Base-by-base conservation (phyloP, 805 yeast species). In the Saturnispora sanitii region DNA sequence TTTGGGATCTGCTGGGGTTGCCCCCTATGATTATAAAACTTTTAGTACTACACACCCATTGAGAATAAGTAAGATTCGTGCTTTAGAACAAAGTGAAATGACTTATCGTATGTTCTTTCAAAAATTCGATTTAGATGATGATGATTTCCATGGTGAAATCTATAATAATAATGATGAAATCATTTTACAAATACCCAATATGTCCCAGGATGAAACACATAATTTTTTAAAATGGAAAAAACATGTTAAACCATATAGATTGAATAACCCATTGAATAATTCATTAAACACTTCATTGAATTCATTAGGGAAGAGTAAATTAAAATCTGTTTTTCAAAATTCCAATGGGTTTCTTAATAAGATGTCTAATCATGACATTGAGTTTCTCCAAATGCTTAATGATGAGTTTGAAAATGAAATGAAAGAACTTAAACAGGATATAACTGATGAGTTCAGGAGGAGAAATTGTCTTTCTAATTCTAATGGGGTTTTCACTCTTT, bases 41-140 rank as follows among this genome's bases (percentile, higher is more conserved):
- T 62, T 62, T 45, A 53, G 59, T 41, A 51, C 62, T 1, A 51
- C 41, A 2, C 61, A 59, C 37, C 64, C 64, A 17, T 38, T 62
- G 30, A 40, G 66, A 38, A 28, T 54, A 12, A 56, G 63, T 17
- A 62, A 61, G 44, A 49, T 62, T 3, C 50, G 56, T 34, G 66
- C 65, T 4, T 53, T 62, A 43, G 66, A 62, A 42, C 64, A 61
- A 38, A 58, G 62, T 5, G 67, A 62, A 38, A 44, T 55, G 43
- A 58, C 66, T 4, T 43, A 62, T 7, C 54, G 49, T 33, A 38
- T 54, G 35, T 56, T 48, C 39, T 62, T 60, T 43, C 49, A 56
- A 8, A 47, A 45, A n/a, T 41, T 44, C 33, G 47, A 25, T 26
- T 23, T 35, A 12, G 37, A 30, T 23, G 33, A 35, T 20, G 26